Percentiles rank a stretch among this genome's conserved stretches.
Evolutionary conservation across 2,329 filamentous ascomycete species (phyloP).

Genomic region (Alternaria sp.): DNA sequence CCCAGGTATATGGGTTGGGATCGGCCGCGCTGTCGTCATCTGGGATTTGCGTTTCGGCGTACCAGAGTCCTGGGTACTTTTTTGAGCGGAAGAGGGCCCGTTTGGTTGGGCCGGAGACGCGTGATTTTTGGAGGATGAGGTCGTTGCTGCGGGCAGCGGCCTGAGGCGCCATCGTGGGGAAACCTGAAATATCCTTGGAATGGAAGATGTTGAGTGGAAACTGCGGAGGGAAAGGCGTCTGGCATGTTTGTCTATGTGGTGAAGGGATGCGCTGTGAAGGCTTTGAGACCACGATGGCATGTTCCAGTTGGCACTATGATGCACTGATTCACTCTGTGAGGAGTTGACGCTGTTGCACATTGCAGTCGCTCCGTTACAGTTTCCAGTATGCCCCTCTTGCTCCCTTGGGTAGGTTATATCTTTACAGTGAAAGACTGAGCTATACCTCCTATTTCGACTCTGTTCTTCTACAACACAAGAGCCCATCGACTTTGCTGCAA

Average conservation of each 20-base stretch:
- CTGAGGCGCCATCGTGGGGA: not conserved
- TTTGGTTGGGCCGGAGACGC: not conserved
- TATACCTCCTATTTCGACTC: not conserved
- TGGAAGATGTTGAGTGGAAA: not conserved
- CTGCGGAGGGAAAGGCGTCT: not conserved
- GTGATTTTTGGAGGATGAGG: not conserved
- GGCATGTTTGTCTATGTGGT: not conserved
- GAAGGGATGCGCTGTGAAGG: not conserved
- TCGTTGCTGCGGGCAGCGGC: not conserved
- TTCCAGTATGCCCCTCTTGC: not conserved
- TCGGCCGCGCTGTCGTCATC: not conserved
- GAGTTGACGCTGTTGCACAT: not conserved
- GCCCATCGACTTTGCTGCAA: not conserved
- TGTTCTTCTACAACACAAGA: not conserved
- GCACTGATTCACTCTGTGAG: not conserved
- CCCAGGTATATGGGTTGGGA: not conserved
- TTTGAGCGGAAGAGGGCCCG: not conserved
- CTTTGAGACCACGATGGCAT: slow-evolving; percentile 5
- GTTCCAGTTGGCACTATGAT: not conserved
- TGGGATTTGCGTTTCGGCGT: not conserved
- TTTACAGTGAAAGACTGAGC: not conserved
- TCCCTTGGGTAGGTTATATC: not conserved
- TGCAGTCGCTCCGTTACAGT: not conserved
- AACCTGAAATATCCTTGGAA: not conserved
- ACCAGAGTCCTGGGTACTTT: not conserved